Evolutionary conservation across 768 basidiomycete species (phyloP), one percentile per base, ranked within the genome.

Genomic region (Lactifluus piperatus): DNA sequence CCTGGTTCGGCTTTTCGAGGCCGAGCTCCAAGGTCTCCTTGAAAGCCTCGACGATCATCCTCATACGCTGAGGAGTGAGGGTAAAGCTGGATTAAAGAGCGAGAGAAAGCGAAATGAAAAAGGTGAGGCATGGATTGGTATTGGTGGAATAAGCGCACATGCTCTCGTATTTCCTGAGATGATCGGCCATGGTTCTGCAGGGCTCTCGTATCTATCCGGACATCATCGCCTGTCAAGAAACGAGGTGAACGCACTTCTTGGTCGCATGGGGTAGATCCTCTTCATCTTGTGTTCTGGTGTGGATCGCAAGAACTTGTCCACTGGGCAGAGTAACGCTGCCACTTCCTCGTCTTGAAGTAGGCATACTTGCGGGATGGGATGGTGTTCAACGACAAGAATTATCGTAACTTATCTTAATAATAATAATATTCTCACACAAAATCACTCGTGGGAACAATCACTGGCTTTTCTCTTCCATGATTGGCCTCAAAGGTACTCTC

Each of bases 41-140:
- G 77, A 99, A 94, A 0, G 94, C 89, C 70, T 97, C 91, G 26
- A 94, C 93, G 68, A 98, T 97, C 83, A 94, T 95, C 49, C 92
- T 80, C 93, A 94, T 94, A 58, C 92, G 74, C 71, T 92, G 91
- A 16, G 91, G 89, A 8, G 90, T 93, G 64, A 94, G 71, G 13
- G 88, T 90, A 71, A 93, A 92, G 67, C 88, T 90, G 68, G 20
- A 27, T 52, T 39, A 18, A 7, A 8, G 20, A 5, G 14, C n/a
- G 7, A 8, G 7, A 8, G 6, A n/a, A 14, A 3, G 16, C 7
- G 2, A 47, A 47, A n/a, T 14, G 13, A 43, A 26, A 48, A 24
- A 37, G 39, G 36, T n/a, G 52, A 49, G 58, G 48, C 45, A 9
- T n/a, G 29, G 11, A 22, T 32, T 22, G 58, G 50, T 14, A 14